Base-by-base conservation (phyloP, 345 rosid genomes). In the Eucalyptus polyanthemos region DNA sequence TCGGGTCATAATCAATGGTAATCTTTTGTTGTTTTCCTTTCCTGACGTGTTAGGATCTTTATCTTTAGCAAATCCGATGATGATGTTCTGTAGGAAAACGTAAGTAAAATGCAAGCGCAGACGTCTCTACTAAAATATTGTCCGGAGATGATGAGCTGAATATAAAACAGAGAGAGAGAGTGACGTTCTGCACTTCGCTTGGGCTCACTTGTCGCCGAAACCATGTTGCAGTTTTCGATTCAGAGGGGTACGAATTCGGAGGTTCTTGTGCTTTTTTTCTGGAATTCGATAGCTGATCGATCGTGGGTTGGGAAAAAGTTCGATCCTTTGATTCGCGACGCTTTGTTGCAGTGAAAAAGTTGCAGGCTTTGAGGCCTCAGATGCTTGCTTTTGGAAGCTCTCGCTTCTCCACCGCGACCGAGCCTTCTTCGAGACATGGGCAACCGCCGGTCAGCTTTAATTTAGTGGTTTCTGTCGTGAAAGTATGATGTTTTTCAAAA, bases 361-460 rank as follows among this genome's bases (percentile, higher is more conserved):
- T 94, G 45, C 90, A 88, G 90, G 91, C 91, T 88, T 92, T 93
- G 89, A 94, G 95, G 88, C 93, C 96, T 87, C 93, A 86, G 89
- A 86, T 94, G 87, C 90, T 93, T 37, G 92, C 91, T 76, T 87
- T 89, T 58, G 86, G 94, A 3, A 90, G 60, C 88, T 90, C 88
- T 87, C 92, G 86, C 67, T 93, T 91, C 91, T 93, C 99, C 56
- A 94, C 98, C 12, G 96, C 95, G 4, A 86, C 95, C 76, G 95
- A 93, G 90, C 92, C 91, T 24, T 94, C 95, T 90, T 90, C 94
- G 22, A 90, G 88, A 58, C 94, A 83, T 44, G 91, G 80, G 51
- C 91, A 88, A 4, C 94, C 96, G 87, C 93, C 91, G 91, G 99
- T 97, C 92, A 91, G 92, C 87, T 67, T 67, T 47, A 5, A 16